Conservation (phyloP, 176 grass and related monocot species). For the Urochloa ruziziensis region DNA sequence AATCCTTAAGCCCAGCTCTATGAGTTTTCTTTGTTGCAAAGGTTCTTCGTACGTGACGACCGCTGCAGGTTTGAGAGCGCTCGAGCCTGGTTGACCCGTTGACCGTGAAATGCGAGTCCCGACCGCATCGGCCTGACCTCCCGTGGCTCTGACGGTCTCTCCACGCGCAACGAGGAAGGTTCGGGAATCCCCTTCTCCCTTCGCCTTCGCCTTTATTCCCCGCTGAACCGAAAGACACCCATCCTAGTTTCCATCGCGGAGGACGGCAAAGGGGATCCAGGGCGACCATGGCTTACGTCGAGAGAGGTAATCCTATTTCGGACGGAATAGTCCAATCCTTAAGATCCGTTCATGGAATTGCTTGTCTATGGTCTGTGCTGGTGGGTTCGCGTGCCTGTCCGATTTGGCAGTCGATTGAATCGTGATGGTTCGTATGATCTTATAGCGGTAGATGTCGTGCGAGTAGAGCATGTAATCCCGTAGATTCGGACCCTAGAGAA, state of each 20-base stretch:
- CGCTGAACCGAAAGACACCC: not conserved
- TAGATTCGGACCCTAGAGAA: not conserved
- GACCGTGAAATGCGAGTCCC: not conserved
- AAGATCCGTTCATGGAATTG: not conserved
- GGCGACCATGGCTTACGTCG: conserved; percentile 50
- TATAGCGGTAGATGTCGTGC: not conserved
- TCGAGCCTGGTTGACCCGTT: not conserved
- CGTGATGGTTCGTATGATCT: not conserved
- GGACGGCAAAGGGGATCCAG: conserved; percentile 16
- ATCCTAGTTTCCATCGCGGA: conserved; percentile 14
- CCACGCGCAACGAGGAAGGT: conserved; percentile 21
- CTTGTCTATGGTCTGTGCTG: not conserved
- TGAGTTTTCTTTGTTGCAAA: too few relatives aligned
- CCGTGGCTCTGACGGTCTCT: not conserved
- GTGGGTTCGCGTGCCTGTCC: not conserved
- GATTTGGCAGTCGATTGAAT: not conserved
- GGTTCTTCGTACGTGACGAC: too few relatives aligned
- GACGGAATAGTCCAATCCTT: not conserved
- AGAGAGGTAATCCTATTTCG: conserved; percentile 44
- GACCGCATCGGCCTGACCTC: not conserved
- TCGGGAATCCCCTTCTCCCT: conserved; percentile 41
- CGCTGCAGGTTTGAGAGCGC: too few relatives aligned
- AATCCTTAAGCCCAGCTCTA: too few relatives aligned
- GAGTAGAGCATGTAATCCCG: not conserved
- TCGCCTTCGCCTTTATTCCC: not conserved